Base-by-base conservation (phyloP, 2,329 filamentous ascomycete species). In the Clarireedia sp. region DNA sequence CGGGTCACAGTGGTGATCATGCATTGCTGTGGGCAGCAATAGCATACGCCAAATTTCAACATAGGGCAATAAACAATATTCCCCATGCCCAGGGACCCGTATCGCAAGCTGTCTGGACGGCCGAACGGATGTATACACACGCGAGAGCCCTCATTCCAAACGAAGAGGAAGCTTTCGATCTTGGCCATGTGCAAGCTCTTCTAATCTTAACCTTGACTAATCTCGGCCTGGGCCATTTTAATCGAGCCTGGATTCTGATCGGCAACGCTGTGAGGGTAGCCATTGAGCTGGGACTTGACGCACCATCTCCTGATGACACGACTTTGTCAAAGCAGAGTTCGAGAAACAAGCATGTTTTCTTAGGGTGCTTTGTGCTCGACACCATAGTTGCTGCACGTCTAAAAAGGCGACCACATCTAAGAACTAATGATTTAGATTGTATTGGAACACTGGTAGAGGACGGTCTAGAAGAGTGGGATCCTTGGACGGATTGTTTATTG, bases 391-490 rank as follows among this genome's bases (percentile, higher is more conserved):
- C 79, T 8, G 67, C 78, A 17, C 72, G 77, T 8, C 70, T 82
- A 3, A 70, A 74, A n/a, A 73, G 73, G 36, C 69, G 73, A 9
- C 73, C 78, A 2, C 77, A 79, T 64, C 72, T 85, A 6, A 71
- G 70, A 54, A 65, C 69, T 9, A 71, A 73, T 14, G 76, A 81
- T 51, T 66, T 80, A 24, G 68, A 73, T n/a, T 67, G 69, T 38
- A 66, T 68, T 50, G 76, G 76, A 9, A 68, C 71, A 2, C 71
- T 86, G 2, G 75, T 80, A 24, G 83, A 87, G 67, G 82, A 87
- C 62, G 83, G 83, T 1, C 71, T 85, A 19, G 86, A 89, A 64
- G 85, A 89, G 70, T 89, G 86, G 86, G 82, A 86, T 60, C 81
- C 83, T 1, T 90, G 86, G 86, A 74, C 75, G 17, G 79, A 82